Evolutionary conservation across 2,329 filamentous ascomycete genomes (phyloP), one percentile per base, ranked within the genome.

Genomic region (Aspergillus aculeatus): DNA sequence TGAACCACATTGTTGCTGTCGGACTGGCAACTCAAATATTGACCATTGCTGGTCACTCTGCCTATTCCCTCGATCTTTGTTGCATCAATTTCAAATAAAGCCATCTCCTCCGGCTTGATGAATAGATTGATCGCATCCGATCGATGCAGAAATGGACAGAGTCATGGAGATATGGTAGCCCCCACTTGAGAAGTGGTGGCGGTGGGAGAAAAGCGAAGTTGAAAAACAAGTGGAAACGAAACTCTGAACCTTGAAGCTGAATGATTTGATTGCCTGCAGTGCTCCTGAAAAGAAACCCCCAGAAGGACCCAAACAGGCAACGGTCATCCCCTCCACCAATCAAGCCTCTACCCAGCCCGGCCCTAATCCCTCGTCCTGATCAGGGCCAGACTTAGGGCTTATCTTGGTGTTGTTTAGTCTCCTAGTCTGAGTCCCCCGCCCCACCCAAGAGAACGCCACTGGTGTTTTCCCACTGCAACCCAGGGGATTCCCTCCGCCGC

Each of bases 1-100:
- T 31, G 3, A 11, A 29, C n/a, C 38, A 29, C 53, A 55, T 55
- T 48, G 53, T 55, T 55, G 53, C 10, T 47, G 53, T 47, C 52
- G 52, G 52, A 38, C 19, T 38, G 50, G 50, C 50, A 44, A 35
- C 31, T 35, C 31, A 16, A 32, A 1, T 4, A 2, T 32, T 32
- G 31, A 12, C 31, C 26, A 29, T 29, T 9, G 26, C 3, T 2
- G 9, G 26, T 10, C 26, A 29, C 26, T 9, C 26, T 29, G 26
- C 26, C 26, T 29, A 2, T 29, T 29, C 23, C 23, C 23, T 23
- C 23, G 4, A 23, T 23, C 23, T 23, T 4, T 23, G 23, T 4
- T 23, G 23, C 23, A 23, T 23, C 23, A 23, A 23, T 23, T 23
- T 23, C 23, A 23, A 23, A 23, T 23, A 4, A 23, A 23, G 23